phyloP scores from a whole-genome alignment of 2,329 filamentous ascomycete genomes.

The Escovopsis sp. region DNA sequence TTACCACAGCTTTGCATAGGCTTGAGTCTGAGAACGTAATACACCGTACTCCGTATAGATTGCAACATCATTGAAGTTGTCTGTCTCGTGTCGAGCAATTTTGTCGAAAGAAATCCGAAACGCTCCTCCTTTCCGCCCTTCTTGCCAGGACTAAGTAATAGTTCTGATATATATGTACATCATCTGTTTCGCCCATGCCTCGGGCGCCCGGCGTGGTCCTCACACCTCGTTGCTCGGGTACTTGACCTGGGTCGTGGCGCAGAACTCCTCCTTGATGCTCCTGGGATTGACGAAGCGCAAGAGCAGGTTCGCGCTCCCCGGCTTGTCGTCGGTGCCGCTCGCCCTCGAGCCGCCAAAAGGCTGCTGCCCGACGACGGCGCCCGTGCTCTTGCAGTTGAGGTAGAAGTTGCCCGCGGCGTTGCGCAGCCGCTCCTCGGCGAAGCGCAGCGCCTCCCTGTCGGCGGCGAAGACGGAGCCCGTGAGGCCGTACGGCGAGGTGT shows the following conservation, averaged over 20 bases:
- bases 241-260: conserved; percentile 41
- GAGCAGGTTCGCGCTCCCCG: conserved; percentile 48
- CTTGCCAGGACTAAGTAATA: no score
- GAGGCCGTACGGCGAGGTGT: conserved; percentile 60
- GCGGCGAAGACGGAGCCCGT: conserved; percentile 63
- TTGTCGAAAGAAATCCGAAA: no score
- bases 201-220: no score
- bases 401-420: conserved; percentile 74
- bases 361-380: conserved; percentile 58
- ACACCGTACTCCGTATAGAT: no score
- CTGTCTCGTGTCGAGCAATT: no score
- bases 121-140: no score
- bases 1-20: no score
- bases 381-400: conserved; percentile 70
- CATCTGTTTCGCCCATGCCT: no score
- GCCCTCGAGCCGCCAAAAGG: conserved; percentile 54
- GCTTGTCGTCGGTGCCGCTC: conserved; percentile 60
- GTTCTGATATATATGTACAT: no score
- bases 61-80: no score
- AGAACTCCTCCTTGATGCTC: conserved; percentile 64
- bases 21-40: no score
- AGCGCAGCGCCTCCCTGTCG: conserved; percentile 48
- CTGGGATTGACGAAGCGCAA: conserved; percentile 51
- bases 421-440: conserved; percentile 55
- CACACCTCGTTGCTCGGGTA: conserved; percentile 60